phyloP scores from a whole-genome alignment of 768 basidiomycete genomes.

The Krasilnikovozyma curviuscula region DNA sequence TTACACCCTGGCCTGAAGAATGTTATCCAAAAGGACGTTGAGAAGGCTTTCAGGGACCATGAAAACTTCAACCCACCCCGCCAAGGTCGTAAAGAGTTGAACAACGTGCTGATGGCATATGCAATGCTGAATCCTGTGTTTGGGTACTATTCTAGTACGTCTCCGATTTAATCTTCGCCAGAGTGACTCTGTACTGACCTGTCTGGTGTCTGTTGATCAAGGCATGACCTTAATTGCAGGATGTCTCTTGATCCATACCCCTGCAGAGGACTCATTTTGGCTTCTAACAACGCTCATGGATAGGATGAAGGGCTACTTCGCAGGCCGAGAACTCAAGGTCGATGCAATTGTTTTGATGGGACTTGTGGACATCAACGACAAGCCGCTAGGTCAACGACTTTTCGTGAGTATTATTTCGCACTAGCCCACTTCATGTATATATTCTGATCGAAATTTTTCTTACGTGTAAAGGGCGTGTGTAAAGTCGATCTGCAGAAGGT shows the following conservation, averaged over 20 bases:
- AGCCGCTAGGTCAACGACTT: constrained; percentile 2
- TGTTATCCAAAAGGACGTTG: not conserved
- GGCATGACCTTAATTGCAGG: not conserved
- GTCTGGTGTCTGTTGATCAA: not conserved
- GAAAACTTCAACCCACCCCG: constrained; percentile 4
- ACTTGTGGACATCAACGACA: constrained; percentile 6
- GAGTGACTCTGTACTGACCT: not conserved
- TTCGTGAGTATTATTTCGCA: not conserved
- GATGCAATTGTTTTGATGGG: constrained; percentile 4
- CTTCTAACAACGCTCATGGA: not conserved
- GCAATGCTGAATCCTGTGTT: not conserved
- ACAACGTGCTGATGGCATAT: constrained; percentile 2
- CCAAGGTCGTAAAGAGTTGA: constrained; percentile 4
- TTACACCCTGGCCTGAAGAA: too few relatives aligned
- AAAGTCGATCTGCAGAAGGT: constrained; percentile 1
- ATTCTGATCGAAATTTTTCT: too few relatives aligned
- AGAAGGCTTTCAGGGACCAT: constrained; percentile 8
- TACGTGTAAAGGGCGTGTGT: constrained; percentile 2
- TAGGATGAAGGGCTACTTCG: constrained; percentile 1
- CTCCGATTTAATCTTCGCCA: too few relatives aligned
- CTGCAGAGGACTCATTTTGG: constrained; percentile 9
- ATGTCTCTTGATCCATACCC: not conserved
- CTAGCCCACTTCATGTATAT: not conserved
- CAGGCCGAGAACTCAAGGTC: constrained; percentile 3
- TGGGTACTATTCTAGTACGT: constrained; percentile 1